Percentiles rank a stretch among this genome's conserved stretches.
phyloP scores from a whole-genome alignment of 345 rosid species.

The Pugionium dolabratum region DNA sequence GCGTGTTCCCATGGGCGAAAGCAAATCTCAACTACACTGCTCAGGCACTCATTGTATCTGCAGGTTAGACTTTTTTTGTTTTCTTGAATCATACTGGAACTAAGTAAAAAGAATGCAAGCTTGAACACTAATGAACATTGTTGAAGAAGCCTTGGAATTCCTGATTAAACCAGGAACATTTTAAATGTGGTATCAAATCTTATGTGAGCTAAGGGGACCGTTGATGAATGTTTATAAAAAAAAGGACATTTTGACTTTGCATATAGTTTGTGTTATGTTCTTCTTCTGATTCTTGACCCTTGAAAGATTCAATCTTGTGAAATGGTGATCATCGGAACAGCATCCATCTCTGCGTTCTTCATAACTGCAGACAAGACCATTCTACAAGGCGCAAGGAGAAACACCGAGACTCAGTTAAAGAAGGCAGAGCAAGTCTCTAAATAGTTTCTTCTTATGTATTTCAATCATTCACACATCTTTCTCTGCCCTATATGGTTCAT shows the following conservation, averaged over 20 bases:
- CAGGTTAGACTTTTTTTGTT: too few relatives aligned
- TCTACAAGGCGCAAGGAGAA: conserved; percentile 68
- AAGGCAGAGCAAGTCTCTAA: conserved; percentile 37
- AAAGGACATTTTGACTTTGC: neutral
- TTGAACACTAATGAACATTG: too few relatives aligned
- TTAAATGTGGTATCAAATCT: too few relatives aligned
- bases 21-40: too few relatives aligned
- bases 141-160: neutral
- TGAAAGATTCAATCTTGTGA: conserved; percentile 14
- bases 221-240: too few relatives aligned
- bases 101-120: too few relatives aligned
- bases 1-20: conserved; percentile 54
- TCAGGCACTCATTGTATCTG: too few relatives aligned
- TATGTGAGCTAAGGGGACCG: too few relatives aligned
- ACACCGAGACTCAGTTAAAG: conserved; percentile 38
- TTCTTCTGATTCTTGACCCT: neutral
- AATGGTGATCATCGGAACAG: conserved; percentile 30
- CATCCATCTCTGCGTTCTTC: conserved; percentile 81
- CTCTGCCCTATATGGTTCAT: neutral
- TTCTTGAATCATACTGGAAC: too few relatives aligned
- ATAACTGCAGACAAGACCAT: conserved; percentile 97
- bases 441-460: conserved; percentile 26
- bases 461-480: conserved; percentile 14
- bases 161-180: neutral
- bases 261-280: neutral